Evolutionary conservation across 148 eudicot genomes (phyloP), one percentile per base, ranked within the genome.

Genomic region (Talinum fruticosum): DNA sequence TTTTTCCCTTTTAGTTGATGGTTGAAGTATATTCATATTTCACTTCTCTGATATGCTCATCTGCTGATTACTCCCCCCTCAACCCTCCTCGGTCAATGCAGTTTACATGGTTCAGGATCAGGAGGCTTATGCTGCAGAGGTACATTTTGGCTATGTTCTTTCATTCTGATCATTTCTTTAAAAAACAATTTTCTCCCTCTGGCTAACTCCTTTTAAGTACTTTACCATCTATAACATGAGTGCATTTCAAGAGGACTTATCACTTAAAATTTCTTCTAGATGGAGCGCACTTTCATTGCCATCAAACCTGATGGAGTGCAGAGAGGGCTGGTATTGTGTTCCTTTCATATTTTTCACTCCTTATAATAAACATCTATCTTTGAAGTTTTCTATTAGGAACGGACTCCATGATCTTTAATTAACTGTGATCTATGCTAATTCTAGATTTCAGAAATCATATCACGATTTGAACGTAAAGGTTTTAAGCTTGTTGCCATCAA

Each of bases 291-390:
- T 85, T 96, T 96, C 82, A 93, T 96, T 80, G 98, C 97, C 79
- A 96, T 96, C 91, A 96, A 96, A 83, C 99, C 98, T 21, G 99
- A 96, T 85, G 97, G 99, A 80, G 99, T 93, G 21, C 99, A 96
- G 74, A 91, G 99, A 89, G 99, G 98, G 61, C 86, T 90, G 92
- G 99, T 96, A 89, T n/a, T 68, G 51, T 44, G 49, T 5, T 28
- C 3, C 36, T 29, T 64, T 18, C 30, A 5, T 4, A 44, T n/a
- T 13, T n/a, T 33, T 76, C 28, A 16, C 37, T 21, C 21, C 35
- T 66, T 10, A 0, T 7, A 19, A 23, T 1, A 1, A 70, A 23
- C 29, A 30, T 41, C 32, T 21, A 1, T 16, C 23, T 29, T 64
- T 49, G 24, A 65, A 32, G 24, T 79, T 54, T 29, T 0, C 75